These are phyloP conservation scores for Cynara cardunculus DNA, from an alignment of 129 eudicot species.

Conservation along the genomic window DNA sequence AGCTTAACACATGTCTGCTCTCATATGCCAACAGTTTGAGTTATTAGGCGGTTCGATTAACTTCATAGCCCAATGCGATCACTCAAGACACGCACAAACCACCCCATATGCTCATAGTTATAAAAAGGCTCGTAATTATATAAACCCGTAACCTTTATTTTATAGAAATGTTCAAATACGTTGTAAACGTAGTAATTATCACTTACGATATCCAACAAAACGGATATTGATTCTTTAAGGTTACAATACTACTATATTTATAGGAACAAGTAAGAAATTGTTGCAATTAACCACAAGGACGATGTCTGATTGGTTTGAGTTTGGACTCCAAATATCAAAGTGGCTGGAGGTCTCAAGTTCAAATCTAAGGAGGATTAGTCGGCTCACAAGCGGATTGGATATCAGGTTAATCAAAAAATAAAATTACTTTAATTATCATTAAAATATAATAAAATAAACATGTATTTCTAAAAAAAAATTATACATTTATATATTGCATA, in stretches of 20 bases:
- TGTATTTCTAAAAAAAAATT: slow-evolving; percentile 5
- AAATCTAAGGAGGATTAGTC: too few species aligned
- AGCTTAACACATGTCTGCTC: not conserved
- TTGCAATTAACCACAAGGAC: too few species aligned
- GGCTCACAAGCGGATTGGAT: too few species aligned
- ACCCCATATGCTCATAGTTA: not conserved
- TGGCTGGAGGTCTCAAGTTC: too few species aligned
- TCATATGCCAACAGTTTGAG: not conserved
- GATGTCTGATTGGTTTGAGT: too few species aligned
- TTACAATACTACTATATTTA: too few species aligned
- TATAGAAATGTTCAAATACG: not conserved
- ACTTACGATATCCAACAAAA: not conserved
- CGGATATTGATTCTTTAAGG: too few species aligned
- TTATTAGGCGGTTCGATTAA: not conserved
- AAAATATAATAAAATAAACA: slow-evolving; percentile 3
- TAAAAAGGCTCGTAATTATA: not conserved
- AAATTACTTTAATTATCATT: not conserved
- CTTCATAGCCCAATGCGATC: not conserved
- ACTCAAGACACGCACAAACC: not conserved
- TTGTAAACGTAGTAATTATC: not conserved
- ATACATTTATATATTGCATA: slow-evolving; percentile 9
- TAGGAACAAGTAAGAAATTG: not conserved
- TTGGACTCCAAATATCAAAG: too few species aligned
- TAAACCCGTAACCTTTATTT: not conserved
- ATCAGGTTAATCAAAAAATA: not conserved